phyloP scores from a whole-genome alignment of 345 rosid species.

The Salix arbutifolia region DNA sequence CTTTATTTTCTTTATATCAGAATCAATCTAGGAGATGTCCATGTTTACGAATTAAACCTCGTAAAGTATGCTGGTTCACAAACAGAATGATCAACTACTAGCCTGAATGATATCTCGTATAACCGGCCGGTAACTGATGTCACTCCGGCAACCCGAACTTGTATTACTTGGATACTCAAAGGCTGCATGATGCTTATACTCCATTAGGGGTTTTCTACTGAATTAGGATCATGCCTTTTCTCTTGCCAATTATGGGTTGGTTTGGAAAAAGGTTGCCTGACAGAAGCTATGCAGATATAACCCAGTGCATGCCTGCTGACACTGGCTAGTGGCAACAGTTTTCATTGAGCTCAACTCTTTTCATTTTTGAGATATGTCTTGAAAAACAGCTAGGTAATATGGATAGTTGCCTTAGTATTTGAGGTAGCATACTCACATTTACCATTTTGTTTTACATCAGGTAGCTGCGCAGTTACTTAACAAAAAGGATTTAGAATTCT shows the following conservation, averaged over 20 bases:
- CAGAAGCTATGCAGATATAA: neutral
- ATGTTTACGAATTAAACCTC: neutral
- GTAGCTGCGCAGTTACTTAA: slow-evolving; percentile 69
- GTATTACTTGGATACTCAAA: too few relatives aligned
- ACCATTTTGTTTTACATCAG: slow-evolving; percentile 25
- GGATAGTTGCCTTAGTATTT: neutral
- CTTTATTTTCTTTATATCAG: neutral
- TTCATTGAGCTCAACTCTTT: neutral
- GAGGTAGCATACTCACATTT: neutral
- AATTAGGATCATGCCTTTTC: neutral
- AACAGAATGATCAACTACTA: too few relatives aligned
- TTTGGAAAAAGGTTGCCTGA: neutral
- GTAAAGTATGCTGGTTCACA: too few relatives aligned
- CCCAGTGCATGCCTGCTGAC: neutral
- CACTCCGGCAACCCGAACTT: too few relatives aligned
- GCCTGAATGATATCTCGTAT: too few relatives aligned
- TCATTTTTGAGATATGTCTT: neutral
- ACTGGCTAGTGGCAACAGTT: neutral
- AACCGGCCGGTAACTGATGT: too few relatives aligned
- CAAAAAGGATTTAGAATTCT: slow-evolving; percentile 64
- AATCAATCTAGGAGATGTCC: neutral
- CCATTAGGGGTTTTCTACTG: neutral
- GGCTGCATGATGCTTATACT: too few relatives aligned
- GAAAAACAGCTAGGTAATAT: neutral
- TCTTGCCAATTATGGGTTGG: neutral